Evolutionary conservation across 2,329 filamentous ascomycete species (phyloP).

Genomic region (Aspergillus brasiliensis): DNA sequence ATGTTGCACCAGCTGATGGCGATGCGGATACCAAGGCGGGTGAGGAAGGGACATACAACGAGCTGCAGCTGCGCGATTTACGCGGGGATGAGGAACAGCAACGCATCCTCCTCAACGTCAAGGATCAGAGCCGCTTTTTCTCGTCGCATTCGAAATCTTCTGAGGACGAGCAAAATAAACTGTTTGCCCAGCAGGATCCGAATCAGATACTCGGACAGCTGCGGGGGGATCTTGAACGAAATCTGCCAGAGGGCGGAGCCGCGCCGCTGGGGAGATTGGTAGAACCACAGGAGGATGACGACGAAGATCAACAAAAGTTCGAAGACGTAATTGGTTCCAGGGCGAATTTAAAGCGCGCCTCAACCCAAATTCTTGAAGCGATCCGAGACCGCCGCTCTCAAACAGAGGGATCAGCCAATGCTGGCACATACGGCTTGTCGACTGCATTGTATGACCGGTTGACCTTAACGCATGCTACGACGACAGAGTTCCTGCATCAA

Average conservation of each 20-base stretch:
- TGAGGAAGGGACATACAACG: conserved; percentile 72
- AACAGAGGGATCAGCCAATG: conserved; percentile 37
- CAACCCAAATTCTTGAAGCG: conserved; percentile 60
- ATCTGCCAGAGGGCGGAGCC: conserved; percentile 57
- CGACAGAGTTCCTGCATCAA: conserved; percentile 92
- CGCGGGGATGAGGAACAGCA: conserved; percentile 72
- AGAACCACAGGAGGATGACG: conserved; percentile 58
- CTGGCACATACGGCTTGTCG: conserved; percentile 51
- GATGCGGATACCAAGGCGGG: conserved; percentile 66
- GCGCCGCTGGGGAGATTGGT: conserved; percentile 67
- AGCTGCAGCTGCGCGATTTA: conserved; percentile 78
- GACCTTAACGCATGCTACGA: conserved; percentile 84
- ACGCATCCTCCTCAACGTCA: conserved; percentile 81
- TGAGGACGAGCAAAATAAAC: conserved; percentile 50
- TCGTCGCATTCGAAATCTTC: conserved; percentile 56
- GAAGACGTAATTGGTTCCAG: conserved; percentile 67
- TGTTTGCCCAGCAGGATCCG: conserved; percentile 72
- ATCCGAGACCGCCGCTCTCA: conserved; percentile 60
- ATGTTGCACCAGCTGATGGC: conserved; percentile 77
- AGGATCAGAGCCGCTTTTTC: conserved; percentile 83
- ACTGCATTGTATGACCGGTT: conserved; percentile 61
- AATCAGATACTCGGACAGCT: conserved; percentile 67
- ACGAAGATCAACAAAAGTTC: conserved; percentile 57
- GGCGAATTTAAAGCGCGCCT: conserved; percentile 59
- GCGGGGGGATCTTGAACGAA: conserved; percentile 58